Evolutionary conservation across 169 alveolate species (phyloP).

Genomic region (Neospora caninum): DNA sequence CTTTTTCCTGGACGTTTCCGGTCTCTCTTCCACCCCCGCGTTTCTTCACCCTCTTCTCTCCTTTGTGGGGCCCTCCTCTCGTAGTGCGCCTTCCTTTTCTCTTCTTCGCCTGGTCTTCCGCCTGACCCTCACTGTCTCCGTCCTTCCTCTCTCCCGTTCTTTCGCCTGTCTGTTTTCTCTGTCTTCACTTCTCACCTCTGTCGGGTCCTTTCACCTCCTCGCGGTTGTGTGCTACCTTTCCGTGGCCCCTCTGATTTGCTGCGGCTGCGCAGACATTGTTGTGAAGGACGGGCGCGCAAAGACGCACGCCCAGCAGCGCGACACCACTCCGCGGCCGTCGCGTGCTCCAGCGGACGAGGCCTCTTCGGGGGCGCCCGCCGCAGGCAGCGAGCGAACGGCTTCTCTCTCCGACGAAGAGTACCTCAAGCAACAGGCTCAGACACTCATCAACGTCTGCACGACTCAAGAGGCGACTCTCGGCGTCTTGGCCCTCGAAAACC

Average conservation of each 20-base stretch:
- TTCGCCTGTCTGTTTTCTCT: background rate
- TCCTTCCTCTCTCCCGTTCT: background rate
- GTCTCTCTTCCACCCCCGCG: background rate
- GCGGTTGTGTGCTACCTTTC: background rate
- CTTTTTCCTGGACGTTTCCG: too few relatives aligned
- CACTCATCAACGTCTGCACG: constrained; percentile 27
- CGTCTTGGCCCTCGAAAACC: constrained; percentile 4
- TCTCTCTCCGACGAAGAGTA: constrained; percentile 14
- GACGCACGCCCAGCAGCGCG: background rate
- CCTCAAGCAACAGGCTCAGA: constrained; percentile 25
- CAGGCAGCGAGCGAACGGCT: background rate
- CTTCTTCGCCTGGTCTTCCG: background rate
- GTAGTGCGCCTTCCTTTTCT: background rate
- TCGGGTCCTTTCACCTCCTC: too few relatives aligned
- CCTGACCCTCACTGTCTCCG: too few relatives aligned
- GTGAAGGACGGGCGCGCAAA: constrained; percentile 34
- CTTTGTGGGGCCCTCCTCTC: background rate
- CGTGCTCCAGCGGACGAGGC: background rate
- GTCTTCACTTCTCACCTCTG: too few relatives aligned
- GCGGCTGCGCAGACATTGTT: background rate
- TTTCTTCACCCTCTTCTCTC: too few relatives aligned
- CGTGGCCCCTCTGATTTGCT: too few relatives aligned
- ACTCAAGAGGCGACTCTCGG: background rate
- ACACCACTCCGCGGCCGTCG: background rate
- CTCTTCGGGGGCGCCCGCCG: background rate